A percentile compares a stretch with the other conserved stretches of the same genome.
These are phyloP conservation scores for Nemania sp. DNA, from an alignment of 2,329 filamentous ascomycete genomes.

Conservation along the genomic window DNA sequence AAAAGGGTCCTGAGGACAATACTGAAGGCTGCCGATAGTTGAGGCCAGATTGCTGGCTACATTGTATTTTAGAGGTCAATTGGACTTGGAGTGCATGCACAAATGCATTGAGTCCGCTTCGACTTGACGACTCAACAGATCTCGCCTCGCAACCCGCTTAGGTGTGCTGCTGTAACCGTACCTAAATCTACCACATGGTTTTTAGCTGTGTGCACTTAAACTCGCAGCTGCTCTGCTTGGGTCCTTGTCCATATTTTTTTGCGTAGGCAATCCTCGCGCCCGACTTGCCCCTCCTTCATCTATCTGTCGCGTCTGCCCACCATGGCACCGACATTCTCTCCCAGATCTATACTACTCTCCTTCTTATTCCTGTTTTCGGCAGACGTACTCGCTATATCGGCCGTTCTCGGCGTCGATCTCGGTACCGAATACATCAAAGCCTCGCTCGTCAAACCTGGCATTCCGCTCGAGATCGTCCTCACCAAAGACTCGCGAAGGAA, in stretches of 20 bases:
- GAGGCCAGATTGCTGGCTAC: slow-evolving; percentile 34
- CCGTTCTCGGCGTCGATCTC: slow-evolving; percentile 89
- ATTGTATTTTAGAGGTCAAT: too few relatives aligned
- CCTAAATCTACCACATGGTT: background rate
- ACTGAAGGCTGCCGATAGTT: too few relatives aligned
- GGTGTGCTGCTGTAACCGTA: too few relatives aligned
- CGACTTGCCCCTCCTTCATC: slow-evolving; percentile 25
- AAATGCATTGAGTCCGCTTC: slow-evolving; percentile 9
- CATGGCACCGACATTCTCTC: slow-evolving; percentile 45
- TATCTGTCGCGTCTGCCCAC: slow-evolving; percentile 44
- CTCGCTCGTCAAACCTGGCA: slow-evolving; percentile 91
- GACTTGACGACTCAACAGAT: background rate
- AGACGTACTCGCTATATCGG: slow-evolving; percentile 61
- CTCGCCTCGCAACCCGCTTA: too few relatives aligned
- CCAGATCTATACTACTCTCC: slow-evolving; percentile 43
- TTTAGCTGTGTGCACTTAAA: background rate
- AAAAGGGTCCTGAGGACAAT: slow-evolving; percentile 6
- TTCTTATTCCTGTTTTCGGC: slow-evolving; percentile 49
- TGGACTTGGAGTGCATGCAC: slow-evolving; percentile 8
- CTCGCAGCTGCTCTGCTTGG: slow-evolving; percentile 19
- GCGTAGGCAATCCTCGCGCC: slow-evolving; percentile 37
- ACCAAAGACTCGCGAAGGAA: slow-evolving; percentile 98
- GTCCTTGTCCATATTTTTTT: slow-evolving; percentile 1
- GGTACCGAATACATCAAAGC: slow-evolving; percentile 98
- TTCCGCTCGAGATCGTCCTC: slow-evolving; percentile 94